Conservation (phyloP, 345 rosid species). For the Toxicodendron radicans region DNA sequence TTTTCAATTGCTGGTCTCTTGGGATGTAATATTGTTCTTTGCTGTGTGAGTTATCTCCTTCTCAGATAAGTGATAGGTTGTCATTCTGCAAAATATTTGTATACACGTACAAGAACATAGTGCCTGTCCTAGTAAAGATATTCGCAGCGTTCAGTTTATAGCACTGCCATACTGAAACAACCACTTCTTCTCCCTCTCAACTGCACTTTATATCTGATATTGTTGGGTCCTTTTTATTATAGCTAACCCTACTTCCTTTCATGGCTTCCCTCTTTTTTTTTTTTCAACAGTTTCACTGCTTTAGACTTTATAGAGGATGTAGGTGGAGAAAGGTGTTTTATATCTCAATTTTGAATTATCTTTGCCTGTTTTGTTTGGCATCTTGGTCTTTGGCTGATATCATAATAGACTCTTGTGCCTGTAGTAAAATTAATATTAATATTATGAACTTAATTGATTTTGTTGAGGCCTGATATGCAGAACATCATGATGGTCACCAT, state of each 20-base stretch:
- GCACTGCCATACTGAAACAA: neutral
- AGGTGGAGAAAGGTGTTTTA: neutral
- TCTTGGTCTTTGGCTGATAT: neutral
- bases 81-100: neutral
- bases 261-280: neutral
- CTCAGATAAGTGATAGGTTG: neutral
- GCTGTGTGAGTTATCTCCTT: neutral
- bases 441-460: neutral
- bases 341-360: neutral
- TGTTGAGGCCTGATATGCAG: constrained; percentile 38
- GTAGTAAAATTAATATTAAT: neutral
- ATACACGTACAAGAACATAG: neutral
- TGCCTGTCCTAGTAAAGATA: neutral
- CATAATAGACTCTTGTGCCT: neutral
- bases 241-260: neutral
- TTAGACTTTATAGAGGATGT: neutral
- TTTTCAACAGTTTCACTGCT: neutral
- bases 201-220: neutral
- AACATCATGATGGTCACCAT: constrained; percentile 69
- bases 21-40: neutral
- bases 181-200: neutral
- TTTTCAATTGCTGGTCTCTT: neutral
- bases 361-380: neutral
- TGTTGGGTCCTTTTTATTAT: neutral
- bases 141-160: neutral